phyloP scores from a whole-genome alignment of 345 rosid genomes.

The Bruguiera parviflora region DNA sequence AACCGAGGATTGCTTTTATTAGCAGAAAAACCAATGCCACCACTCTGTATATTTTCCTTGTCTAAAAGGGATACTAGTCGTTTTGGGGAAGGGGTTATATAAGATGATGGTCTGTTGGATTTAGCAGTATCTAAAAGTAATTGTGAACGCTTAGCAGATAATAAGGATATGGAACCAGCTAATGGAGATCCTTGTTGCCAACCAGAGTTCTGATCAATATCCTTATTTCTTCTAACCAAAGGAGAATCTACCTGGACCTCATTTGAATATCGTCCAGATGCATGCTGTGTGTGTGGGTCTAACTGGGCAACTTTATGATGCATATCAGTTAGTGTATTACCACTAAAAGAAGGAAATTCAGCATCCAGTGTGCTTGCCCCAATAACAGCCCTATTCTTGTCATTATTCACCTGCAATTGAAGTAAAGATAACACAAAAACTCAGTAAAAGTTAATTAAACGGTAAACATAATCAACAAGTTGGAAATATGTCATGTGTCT shows the following conservation, averaged over 20 bases:
- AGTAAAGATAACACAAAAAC: not conserved
- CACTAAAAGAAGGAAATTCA: conserved; percentile 21
- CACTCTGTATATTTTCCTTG: conserved; percentile 37
- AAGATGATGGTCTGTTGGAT: conserved; percentile 27
- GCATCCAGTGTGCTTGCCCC: conserved; percentile 13
- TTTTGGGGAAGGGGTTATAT: conserved; percentile 62
- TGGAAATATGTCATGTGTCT: not conserved
- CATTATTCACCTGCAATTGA: conserved; percentile 29
- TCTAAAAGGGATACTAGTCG: conserved; percentile 38
- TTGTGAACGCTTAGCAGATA: conserved; percentile 31
- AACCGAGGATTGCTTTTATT: conserved; percentile 43
- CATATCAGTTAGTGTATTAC: conserved; percentile 17
- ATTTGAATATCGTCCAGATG: conserved; percentile 26
- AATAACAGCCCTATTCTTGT: conserved; percentile 7
- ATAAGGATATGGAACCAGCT: conserved; percentile 36
- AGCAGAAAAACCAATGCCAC: conserved; percentile 36
- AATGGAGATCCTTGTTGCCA: conserved; percentile 28
- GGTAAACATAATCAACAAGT: not conserved
- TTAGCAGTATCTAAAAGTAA: conserved; percentile 28
- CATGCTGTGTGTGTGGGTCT: conserved; percentile 26
- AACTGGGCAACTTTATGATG: conserved; percentile 20
- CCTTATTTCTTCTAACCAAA: conserved; percentile 11
- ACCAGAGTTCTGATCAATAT: conserved; percentile 20
- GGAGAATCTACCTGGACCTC: conserved; percentile 22
- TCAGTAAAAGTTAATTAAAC: conserved; percentile 1